A percentile compares a stretch with the other conserved stretches of the same genome.
These are phyloP conservation scores for Pichia sp. DNA, from an alignment of 1,139 yeast species.

Conservation along the genomic window DNA sequence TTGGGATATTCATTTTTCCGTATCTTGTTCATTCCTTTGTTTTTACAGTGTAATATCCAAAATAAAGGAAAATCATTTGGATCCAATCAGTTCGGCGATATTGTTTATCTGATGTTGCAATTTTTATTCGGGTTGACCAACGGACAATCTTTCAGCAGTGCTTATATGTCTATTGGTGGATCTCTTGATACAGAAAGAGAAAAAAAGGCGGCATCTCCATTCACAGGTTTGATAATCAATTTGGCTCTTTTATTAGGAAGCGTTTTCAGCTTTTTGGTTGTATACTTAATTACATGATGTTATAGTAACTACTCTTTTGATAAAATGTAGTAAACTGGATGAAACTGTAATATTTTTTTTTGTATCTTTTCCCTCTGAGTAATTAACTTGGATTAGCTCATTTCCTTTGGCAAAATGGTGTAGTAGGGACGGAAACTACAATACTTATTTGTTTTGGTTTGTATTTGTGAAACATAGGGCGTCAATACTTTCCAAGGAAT, in stretches of 20 bases:
- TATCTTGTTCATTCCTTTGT: constrained; percentile 50
- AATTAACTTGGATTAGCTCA: no score
- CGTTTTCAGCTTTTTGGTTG: constrained; percentile 60
- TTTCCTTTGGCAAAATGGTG: no score
- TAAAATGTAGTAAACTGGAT: no score
- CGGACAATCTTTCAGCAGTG: constrained; percentile 76
- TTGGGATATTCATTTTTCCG: constrained; percentile 48
- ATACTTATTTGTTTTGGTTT: no score
- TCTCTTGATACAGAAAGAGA: constrained; percentile 52
- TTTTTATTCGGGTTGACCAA: constrained; percentile 76
- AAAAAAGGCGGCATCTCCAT: constrained; percentile 91
- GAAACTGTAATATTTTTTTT: no score
- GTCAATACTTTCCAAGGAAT: no score
- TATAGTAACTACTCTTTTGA: no score
- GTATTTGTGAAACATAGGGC: no score
- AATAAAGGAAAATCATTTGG: constrained; percentile 23
- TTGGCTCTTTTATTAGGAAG: constrained; percentile 75
- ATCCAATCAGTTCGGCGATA: constrained; percentile 42
- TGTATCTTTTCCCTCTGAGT: no score
- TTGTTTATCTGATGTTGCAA: constrained; percentile 61
- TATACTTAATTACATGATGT: constrained; percentile 19
- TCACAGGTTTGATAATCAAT: constrained; percentile 70
- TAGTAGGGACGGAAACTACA: no score
- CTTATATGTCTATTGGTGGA: constrained; percentile 73
- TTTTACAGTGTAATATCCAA: constrained; percentile 59